These are phyloP conservation scores for Leccinum idahoense DNA, from an alignment of 1,284 basidiomycete species.

Conservation along the genomic window DNA sequence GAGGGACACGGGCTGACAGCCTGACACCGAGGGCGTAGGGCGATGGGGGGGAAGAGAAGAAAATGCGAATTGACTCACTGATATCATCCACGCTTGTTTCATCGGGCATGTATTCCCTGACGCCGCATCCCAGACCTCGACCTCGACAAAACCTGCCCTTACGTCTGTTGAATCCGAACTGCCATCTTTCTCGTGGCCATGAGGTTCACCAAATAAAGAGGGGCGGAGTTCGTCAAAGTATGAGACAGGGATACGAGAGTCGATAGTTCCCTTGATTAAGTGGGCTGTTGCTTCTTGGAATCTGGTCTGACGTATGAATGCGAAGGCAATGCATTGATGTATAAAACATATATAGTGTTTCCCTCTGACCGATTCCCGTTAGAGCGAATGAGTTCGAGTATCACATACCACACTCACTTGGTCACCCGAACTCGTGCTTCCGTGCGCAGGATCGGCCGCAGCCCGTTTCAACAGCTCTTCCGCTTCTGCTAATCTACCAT, in stretches of 20 bases:
- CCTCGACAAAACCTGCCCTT: conserved; percentile 58
- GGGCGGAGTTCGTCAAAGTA: conserved; percentile 72
- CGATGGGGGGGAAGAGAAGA: conserved; percentile 20
- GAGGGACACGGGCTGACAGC: conserved; percentile 3
- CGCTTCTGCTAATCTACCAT: conserved; percentile 61
- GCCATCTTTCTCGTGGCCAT: conserved; percentile 5
- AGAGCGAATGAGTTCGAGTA: background rate
- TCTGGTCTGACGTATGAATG: conserved; percentile 63
- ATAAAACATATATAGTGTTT: conserved; percentile 62
- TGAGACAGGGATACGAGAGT: conserved; percentile 71
- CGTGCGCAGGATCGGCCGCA: conserved; percentile 12
- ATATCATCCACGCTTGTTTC: conserved; percentile 67
- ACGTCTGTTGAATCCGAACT: conserved; percentile 29
- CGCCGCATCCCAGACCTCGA: conserved; percentile 55
- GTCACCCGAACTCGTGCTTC: conserved; percentile 3
- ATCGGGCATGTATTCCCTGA: conserved; percentile 58
- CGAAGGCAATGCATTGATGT: conserved; percentile 73
- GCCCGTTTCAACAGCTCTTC: conserved; percentile 50
- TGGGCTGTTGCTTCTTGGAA: conserved; percentile 76
- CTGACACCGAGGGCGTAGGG: conserved; percentile 9
- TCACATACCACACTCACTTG: conserved; percentile 10
- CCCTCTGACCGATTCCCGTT: conserved; percentile 35
- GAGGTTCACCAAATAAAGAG: conserved; percentile 41
- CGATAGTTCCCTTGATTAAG: conserved; percentile 65
- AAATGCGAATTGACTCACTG: conserved; percentile 50